Evolutionary conservation across 345 rosid genomes (phyloP), one percentile per base, ranked within the genome.

Genomic region (Boechera retrofracta): DNA sequence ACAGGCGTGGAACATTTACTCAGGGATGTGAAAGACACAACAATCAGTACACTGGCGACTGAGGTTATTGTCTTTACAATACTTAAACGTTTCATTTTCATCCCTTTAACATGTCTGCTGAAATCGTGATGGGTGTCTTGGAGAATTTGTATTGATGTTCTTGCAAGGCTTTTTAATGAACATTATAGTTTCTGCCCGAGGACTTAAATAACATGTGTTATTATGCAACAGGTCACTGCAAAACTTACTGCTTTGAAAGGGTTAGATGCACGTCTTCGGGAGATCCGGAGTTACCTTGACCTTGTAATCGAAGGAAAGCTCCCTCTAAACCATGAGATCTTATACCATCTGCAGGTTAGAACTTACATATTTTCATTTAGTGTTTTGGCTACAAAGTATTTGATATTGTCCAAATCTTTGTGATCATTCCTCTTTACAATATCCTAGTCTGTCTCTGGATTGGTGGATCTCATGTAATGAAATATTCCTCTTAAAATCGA

Each of bases 1-100:
- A 59, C 82, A 90, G 90, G 98, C 47, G 97, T 93, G 52, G 91
- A 93, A 57, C 92, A 89, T 81, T 83, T 91, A 82, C 86, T 91
- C 21, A 83, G 94, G 78, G 98, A 93, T 79, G 97, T 93, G 62
- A 90, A 93, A 77, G 98, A 93, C 73, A 86, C 97, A 71, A 90
- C 94, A 26, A 85, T 93, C 69, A 93, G 97, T 82, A 90, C 93
- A 29, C 87, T 90, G 60, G 94, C 94, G 42, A 90, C 92, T 21
- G 97, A 93, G 94, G 96, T 89, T 16, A 42, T 67, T 58, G 1
- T n/a, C 60, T 72, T 71, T 52, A 69, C 57, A 42, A 32, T 54
- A 52, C 21, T 54, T 63, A 1, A 60, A 8, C 5, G 1, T 36
- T 35, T 38, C 60, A 61, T 39, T 44, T 21, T 35, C 28, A 0